Evolutionary conservation across 164 flowering plant species (phyloP), one percentile per base, ranked within the genome.

Genomic region (Kalanchoe fedtschenkoi): DNA sequence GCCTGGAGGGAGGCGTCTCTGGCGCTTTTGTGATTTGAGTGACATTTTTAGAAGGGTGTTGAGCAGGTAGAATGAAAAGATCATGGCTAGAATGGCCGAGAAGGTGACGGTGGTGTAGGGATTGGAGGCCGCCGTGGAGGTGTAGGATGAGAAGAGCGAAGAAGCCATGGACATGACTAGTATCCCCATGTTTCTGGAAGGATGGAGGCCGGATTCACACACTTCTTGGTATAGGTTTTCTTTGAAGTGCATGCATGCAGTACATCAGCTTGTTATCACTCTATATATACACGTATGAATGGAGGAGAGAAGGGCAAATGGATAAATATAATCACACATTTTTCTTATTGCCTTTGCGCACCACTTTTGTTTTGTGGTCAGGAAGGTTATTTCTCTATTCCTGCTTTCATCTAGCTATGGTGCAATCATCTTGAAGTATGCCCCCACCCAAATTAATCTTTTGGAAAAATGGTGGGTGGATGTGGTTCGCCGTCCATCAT

Each of bases 1-100:
- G 2, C 74, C 71, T 0, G 74, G 74, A 1, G 74, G 47, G 21
- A 14, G 60, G 3, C 43, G 46, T 10, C 21, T 54, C 1, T 6
- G 32, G 29, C 8, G 7, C 29, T 24, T 60, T n/a, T 41, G 44
- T n/a, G 35, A 9, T 30, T 37, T 35, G 28, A 26, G 2, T 4
- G 44, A 41, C 1, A 13, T 11, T 22, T 35, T 37, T 5, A 60
- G 32, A 26, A 24, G 1, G 6, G 21, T 24, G 14, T 37, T 60
- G 14, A 39, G 24, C 15, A 60, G 3, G 30, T 24, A 15, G 28
- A 38, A 35, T n/a, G 62, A 33, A 38, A 60, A 2, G 47, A 60
- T 41, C 46, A 38, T 35, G 8, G 24, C 44, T 5, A 38, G 14
- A 60, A 38, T 24, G 19, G 44, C 44, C 15, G 44, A 60, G 44